Evolutionary conservation across 2,329 filamentous ascomycete species (phyloP), one percentile per base, ranked within the genome.

Genomic region (Botryotinia convoluta): DNA sequence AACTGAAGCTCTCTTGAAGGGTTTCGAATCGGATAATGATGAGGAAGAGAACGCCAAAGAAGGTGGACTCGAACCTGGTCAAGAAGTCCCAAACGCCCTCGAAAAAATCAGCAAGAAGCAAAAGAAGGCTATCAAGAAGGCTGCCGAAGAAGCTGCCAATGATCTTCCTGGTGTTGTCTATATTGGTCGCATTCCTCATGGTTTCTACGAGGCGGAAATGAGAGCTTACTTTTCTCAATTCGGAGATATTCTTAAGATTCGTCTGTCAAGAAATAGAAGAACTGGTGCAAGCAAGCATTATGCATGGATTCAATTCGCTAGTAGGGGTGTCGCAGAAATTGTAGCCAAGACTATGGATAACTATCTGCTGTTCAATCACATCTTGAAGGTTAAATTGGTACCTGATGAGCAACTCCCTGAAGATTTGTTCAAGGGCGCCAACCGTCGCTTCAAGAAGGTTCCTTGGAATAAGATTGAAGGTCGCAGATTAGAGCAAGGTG

Each of bases 121-220:
- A 68, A 82, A 84, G 75, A 85, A 87, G 78, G 84, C 85, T 74
- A 81, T 84, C 71, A 85, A 86, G 78, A 84, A 85, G 75, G 83
- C 68, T 72, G 79, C 77, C 71, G 82, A 82, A 75, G 78, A 78
- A 8, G 83, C 85, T 44, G 79, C 80, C 32, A 84, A 85, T 73
- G 85, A 87, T 64, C 87, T 88, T 69, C 89, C 93, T 1, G 95
- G 95, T 64, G 91, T 96, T 59, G 87, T 98, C 80, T 98, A 97
- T 84, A 87, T 99, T 79, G 94, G 93, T 81, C 93, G 94, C 77
- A 91, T 97, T 74, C 95, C 95, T 57, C 93, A 96, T 84, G 93
- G 96, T 84, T 99, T 99, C 89, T 98, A 95, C 87, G 96, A 99
- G 85, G 89, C 94, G 80, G 92, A 98, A 84, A 97, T 99, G 92